phyloP scores from a whole-genome alignment of 176 grass and related monocot species.

The Dactylis glomerata region DNA sequence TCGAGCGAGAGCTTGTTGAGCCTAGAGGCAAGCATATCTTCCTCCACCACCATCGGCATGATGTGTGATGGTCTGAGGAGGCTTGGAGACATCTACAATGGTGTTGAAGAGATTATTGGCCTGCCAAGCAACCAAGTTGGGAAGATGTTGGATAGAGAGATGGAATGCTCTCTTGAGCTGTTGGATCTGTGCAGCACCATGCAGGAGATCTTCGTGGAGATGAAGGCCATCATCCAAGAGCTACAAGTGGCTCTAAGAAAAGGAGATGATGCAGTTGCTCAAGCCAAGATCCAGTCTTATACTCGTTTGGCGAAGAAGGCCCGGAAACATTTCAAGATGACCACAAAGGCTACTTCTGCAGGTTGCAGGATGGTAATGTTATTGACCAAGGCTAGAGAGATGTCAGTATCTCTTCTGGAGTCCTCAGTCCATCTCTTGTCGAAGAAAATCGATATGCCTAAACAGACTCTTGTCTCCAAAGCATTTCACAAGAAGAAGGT shows the following conservation, averaged over 20 bases:
- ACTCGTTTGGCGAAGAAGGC: slow-evolving; percentile 20
- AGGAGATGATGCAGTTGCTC: slow-evolving; percentile 14
- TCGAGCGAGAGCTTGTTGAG: slow-evolving; percentile 1
- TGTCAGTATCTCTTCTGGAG: slow-evolving; percentile 31
- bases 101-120: neutral
- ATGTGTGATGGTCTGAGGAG: neutral
- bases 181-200: slow-evolving; percentile 34
- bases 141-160: slow-evolving; percentile 27
- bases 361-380: neutral
- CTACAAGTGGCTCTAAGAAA: slow-evolving; percentile 30
- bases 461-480: slow-evolving; percentile 26
- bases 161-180: slow-evolving; percentile 27
- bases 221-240: slow-evolving; percentile 22
- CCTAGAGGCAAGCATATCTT: slow-evolving; percentile 14
- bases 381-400: slow-evolving; percentile 24
- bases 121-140: neutral
- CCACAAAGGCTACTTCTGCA: neutral
- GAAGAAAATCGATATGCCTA: slow-evolving; percentile 25
- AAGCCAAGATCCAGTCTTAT: slow-evolving; percentile 25
- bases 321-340: slow-evolving; percentile 34
- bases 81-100: slow-evolving; percentile 27
- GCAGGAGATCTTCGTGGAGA: slow-evolving; percentile 21
- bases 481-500: slow-evolving; percentile 29
- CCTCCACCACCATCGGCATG: neutral
- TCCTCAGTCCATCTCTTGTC: slow-evolving; percentile 15